Percentiles rank a stretch among this genome's conserved stretches.
Conservation (phyloP, 2,329 filamentous ascomycete species). For the Allantophomopsis cytisporea region DNA sequence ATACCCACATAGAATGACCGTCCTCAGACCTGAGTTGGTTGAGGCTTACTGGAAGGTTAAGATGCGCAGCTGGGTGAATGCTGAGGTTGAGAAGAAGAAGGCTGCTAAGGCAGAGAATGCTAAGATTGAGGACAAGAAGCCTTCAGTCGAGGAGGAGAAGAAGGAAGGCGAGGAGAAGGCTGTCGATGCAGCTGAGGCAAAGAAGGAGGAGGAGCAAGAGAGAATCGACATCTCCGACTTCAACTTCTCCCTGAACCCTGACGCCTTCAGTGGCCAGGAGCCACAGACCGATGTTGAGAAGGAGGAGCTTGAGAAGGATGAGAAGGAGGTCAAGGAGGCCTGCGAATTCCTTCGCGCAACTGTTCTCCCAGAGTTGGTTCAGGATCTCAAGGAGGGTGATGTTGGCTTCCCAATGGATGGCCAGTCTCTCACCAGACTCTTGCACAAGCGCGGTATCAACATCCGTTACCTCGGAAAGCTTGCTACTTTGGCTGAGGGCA, state of each 20-base stretch:
- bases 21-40: slow-evolving; percentile 79
- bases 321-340: slow-evolving; percentile 75
- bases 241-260: slow-evolving; percentile 80
- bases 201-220: slow-evolving; percentile 27
- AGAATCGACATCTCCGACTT: slow-evolving; percentile 81
- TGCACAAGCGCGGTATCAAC: slow-evolving; percentile 97
- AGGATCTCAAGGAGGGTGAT: slow-evolving; percentile 81
- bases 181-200: background rate
- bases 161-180: slow-evolving; percentile 23
- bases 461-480: slow-evolving; percentile 87
- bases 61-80: slow-evolving; percentile 79
- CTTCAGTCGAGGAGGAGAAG: slow-evolving; percentile 20
- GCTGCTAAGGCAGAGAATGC: slow-evolving; percentile 22
- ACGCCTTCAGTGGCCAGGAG: slow-evolving; percentile 84
- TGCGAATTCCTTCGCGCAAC: slow-evolving; percentile 65
- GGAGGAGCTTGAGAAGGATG: slow-evolving; percentile 67
- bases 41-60: slow-evolving; percentile 75
- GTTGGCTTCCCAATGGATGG: slow-evolving; percentile 98
- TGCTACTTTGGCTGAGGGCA: slow-evolving; percentile 54
- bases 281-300: slow-evolving; percentile 89
- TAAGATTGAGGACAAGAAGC: slow-evolving; percentile 18
- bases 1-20: slow-evolving; percentile 95
- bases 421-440: slow-evolving; percentile 71
- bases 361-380: slow-evolving; percentile 72
- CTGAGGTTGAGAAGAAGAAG: slow-evolving; percentile 55